Conservation (phyloP, 768 basidiomycete species). For the Tubosaeta sp. region DNA sequence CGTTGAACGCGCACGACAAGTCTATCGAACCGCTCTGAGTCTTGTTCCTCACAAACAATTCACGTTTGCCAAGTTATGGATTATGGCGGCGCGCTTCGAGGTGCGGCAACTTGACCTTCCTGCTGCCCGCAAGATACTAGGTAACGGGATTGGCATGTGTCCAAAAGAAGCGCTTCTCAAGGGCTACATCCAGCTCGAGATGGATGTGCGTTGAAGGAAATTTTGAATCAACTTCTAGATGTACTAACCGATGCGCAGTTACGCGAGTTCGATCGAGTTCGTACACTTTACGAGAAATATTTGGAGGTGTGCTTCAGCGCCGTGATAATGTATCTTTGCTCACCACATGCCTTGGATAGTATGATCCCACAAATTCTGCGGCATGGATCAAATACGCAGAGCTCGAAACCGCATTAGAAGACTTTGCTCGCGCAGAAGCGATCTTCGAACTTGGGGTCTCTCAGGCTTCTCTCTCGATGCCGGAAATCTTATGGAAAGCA, state of each 20-base stretch:
- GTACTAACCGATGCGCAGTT: slow-evolving; percentile 44
- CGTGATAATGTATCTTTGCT: not conserved
- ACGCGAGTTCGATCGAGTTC: slow-evolving; percentile 92
- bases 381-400: slow-evolving; percentile 98
- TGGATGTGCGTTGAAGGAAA: slow-evolving; percentile 54
- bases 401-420: slow-evolving; percentile 82
- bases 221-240: not conserved
- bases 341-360: slow-evolving; percentile 37
- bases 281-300: slow-evolving; percentile 90
- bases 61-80: slow-evolving; percentile 97
- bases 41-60: slow-evolving; percentile 96
- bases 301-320: slow-evolving; percentile 58
- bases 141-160: slow-evolving; percentile 90
- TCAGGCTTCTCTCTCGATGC: slow-evolving; percentile 87
- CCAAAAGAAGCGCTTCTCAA: slow-evolving; percentile 96
- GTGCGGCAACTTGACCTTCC: slow-evolving; percentile 74
- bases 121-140: slow-evolving; percentile 86
- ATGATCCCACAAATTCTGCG: slow-evolving; percentile 83
- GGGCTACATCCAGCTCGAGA: slow-evolving; percentile 90
- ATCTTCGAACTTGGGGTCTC: slow-evolving; percentile 91
- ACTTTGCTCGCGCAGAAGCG: slow-evolving; percentile 83
- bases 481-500: slow-evolving; percentile 90
- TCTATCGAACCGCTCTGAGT: slow-evolving; percentile 85
- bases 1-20: slow-evolving; percentile 77
- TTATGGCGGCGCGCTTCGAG: slow-evolving; percentile 90